These are phyloP conservation scores for Trypanosoma brucei DNA, from an alignment of 208 protist species.

Conservation along the genomic window DNA sequence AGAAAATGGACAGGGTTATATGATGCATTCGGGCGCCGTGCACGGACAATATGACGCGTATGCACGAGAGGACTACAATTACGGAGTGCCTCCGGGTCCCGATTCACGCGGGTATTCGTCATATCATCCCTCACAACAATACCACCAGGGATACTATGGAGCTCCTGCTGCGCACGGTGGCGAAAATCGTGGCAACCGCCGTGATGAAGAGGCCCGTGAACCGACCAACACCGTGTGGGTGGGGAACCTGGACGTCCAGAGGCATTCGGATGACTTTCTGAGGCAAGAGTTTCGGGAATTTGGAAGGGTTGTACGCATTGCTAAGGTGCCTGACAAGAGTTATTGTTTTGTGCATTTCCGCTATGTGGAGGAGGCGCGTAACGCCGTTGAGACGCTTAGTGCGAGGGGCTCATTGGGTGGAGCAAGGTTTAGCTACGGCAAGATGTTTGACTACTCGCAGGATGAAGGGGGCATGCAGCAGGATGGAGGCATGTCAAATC, in stretches of 20 bases:
- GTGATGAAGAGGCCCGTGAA: constrained; percentile 40
- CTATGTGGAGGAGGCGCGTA: constrained; percentile 65
- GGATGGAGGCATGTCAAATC: constrained; percentile 24
- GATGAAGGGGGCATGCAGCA: constrained; percentile 62
- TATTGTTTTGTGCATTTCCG: constrained; percentile 88
- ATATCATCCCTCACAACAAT: not conserved
- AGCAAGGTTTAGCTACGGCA: constrained; percentile 80
- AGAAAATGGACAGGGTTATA: constrained; percentile 2
- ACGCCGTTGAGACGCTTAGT: constrained; percentile 63
- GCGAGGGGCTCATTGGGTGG: constrained; percentile 44
- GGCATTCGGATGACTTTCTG: constrained; percentile 50
- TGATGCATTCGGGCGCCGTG: constrained; percentile 10
- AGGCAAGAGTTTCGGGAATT: constrained; percentile 61
- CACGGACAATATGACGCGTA: constrained; percentile 11
- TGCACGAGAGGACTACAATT: constrained; percentile 12
- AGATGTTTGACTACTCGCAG: constrained; percentile 77
- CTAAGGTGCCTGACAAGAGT: constrained; percentile 56
- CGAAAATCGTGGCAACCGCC: not conserved
- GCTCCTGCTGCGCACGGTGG: not conserved
- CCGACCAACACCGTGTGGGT: constrained; percentile 89
- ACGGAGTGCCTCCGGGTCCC: not conserved
- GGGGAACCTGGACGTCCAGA: constrained; percentile 57
- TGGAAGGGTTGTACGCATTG: constrained; percentile 77
- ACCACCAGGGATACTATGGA: constrained; percentile 14
- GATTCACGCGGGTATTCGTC: constrained; percentile 6